These are phyloP conservation scores for Pisolithus marmoratus DNA, from an alignment of 768 basidiomycete genomes.

Conservation along the genomic window DNA sequence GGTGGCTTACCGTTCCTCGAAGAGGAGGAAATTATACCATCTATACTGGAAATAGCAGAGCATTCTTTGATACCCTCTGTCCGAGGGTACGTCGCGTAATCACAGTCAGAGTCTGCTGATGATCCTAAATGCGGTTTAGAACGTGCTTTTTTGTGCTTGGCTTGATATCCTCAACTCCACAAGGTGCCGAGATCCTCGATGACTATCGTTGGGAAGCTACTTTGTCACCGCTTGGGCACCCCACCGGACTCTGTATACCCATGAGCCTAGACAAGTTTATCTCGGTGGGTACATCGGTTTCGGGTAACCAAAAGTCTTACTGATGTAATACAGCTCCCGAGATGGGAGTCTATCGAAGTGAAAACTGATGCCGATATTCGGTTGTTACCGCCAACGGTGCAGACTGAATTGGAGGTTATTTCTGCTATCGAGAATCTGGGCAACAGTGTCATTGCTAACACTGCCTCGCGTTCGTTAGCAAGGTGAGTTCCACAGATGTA, in stretches of 20 bases:
- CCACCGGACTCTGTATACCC: slow-evolving; percentile 90
- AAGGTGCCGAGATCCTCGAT: slow-evolving; percentile 89
- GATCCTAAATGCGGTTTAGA: slow-evolving; percentile 36
- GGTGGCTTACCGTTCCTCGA: slow-evolving; percentile 93
- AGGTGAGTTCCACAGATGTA: slow-evolving; percentile 43
- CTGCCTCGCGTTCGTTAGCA: slow-evolving; percentile 85
- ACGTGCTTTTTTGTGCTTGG: slow-evolving; percentile 97
- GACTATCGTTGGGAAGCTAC: slow-evolving; percentile 95
- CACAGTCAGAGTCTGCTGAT: background rate
- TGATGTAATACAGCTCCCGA: slow-evolving; percentile 49
- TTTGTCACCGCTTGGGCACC: slow-evolving; percentile 73
- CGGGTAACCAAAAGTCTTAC: background rate
- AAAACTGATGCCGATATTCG: slow-evolving; percentile 35
- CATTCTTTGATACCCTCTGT: slow-evolving; percentile 86
- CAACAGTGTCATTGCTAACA: slow-evolving; percentile 93
- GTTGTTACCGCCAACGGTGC: slow-evolving; percentile 58
- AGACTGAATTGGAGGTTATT: slow-evolving; percentile 76
- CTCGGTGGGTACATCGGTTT: slow-evolving; percentile 45
- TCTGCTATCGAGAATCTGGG: slow-evolving; percentile 89
- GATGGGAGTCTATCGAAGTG: slow-evolving; percentile 46
- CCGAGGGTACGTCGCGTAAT: slow-evolving; percentile 66
- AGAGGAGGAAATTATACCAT: slow-evolving; percentile 90
- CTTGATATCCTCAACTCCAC: slow-evolving; percentile 82
- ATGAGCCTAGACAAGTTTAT: slow-evolving; percentile 77
- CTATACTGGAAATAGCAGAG: slow-evolving; percentile 87